Base-by-base conservation (phyloP, 1,139 yeast genomes). In the Yamadazyma aaseri region DNA sequence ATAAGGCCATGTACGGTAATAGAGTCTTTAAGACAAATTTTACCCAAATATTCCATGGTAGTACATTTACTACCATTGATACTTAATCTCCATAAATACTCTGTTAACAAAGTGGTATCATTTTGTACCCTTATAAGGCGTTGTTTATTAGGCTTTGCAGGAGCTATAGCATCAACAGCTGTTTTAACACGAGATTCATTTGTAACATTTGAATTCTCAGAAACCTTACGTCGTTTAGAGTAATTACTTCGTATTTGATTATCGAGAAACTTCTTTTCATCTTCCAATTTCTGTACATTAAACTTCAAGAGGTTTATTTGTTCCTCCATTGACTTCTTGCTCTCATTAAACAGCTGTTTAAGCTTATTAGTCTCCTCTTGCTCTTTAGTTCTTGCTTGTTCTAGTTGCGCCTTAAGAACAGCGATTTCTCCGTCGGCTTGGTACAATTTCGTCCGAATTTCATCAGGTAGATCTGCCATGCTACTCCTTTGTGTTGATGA, bases 361-460 rank as follows among this genome's bases (percentile, higher is more conserved):
- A 81, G 45, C 16, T 65, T 63, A 13, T 53, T 54, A n/a, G 71
- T 55, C 44, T 74, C 79, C 3, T 63, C 58, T 3, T 59, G 63
- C 35, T 72, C 73, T 27, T 59, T 69, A 20, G 56, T 55, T 33
- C 75, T 76, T 8, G 75, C 50, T 32, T 71, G 71, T 13, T 70
- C 60, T 30, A 86, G 58, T 47, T 82, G 86, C 13, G 82, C 78
- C 38, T 90, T 63, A 16, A 87, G 65, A 24, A 86, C 80, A 8
- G 94, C 80, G 20, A 84, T 78, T 50, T 87, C 95, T 3, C 96
- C 96, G 44, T 73, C 81, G 1, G 87, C 81, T 25, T 66, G 63
- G 40, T 65, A 66, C 9, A 79, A 45, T 25, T 33, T 38, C 10
- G 18, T 17, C 24, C 49, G 53, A 7, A 53, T 51, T 20, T 38